Percentiles rank a stretch among this genome's conserved stretches.
phyloP scores from a whole-genome alignment of 495 filamentous ascomycete species.

The Tuber calosporum region DNA sequence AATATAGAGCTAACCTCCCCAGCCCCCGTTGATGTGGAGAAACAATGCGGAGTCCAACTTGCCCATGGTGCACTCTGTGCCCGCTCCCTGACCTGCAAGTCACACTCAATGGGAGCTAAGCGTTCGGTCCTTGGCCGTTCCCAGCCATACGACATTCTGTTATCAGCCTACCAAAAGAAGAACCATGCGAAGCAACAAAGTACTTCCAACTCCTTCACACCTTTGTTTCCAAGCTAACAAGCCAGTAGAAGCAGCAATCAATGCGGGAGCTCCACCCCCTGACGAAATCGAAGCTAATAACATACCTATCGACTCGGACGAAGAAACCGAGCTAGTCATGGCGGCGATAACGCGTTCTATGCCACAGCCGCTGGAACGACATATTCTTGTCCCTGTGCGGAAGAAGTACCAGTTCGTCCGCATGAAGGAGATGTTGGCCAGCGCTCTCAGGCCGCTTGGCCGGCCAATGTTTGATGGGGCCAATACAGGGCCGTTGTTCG shows the following conservation, averaged over 20 bases:
- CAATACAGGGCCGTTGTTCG: conserved; percentile 9
- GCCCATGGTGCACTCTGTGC: conserved; percentile 70
- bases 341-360: conserved; percentile 64
- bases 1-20: conserved; percentile 22
- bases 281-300: conserved; percentile 72
- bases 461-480: conserved; percentile 13
- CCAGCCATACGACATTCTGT: conserved; percentile 87
- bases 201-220: conserved; percentile 45
- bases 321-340: conserved; percentile 87
- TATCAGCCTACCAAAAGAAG: conserved; percentile 95
- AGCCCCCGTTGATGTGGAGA: conserved; percentile 89
- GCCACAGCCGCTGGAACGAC: conserved; percentile 64
- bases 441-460: conserved; percentile 52
- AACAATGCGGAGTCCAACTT: conserved; percentile 87
- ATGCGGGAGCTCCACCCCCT: conserved; percentile 83
- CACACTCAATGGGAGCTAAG: conserved; percentile 93
- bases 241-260: conserved; percentile 72
- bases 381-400: conserved; percentile 59
- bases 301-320: conserved; percentile 78
- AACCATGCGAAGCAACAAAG: conserved; percentile 97
- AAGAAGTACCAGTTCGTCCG: conserved; percentile 73
- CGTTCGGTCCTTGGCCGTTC: conserved; percentile 81
- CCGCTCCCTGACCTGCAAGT: conserved; percentile 89
- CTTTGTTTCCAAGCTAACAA: conserved; percentile 34
- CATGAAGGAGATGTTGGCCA: conserved; percentile 78